These are phyloP conservation scores for Blastobotrys raffinosifermentans DNA, from an alignment of 1,139 yeast species.

Conservation along the genomic window DNA sequence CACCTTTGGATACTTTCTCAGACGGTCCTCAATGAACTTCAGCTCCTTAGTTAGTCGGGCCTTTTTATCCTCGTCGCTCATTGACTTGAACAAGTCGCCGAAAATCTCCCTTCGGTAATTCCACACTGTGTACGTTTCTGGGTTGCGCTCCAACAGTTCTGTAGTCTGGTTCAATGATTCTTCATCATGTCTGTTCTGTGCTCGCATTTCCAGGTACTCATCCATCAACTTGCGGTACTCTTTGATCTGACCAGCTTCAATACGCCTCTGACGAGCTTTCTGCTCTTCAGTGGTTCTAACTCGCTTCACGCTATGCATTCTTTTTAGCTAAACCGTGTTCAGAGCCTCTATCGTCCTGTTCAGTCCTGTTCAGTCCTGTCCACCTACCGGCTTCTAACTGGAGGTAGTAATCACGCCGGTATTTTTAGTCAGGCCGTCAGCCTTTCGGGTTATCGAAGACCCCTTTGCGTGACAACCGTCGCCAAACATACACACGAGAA, in stretches of 20 bases:
- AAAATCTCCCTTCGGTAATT: constrained; percentile 78
- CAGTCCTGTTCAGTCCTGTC: too few relatives aligned
- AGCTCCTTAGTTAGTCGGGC: constrained; percentile 54
- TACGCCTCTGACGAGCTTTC: constrained; percentile 32
- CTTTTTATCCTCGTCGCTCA: constrained; percentile 24
- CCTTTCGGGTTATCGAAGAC: background rate
- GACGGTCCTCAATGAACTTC: constrained; percentile 49
- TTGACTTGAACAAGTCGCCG: constrained; percentile 18
- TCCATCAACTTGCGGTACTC: constrained; percentile 46
- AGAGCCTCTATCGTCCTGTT: too few relatives aligned
- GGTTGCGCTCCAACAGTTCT: constrained; percentile 56
- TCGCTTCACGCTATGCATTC: constrained; percentile 67
- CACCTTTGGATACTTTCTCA: constrained; percentile 73
- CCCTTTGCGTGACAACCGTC: background rate
- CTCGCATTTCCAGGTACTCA: constrained; percentile 16
- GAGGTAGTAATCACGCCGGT: too few relatives aligned
- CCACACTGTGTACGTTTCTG: constrained; percentile 89
- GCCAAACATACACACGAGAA: background rate
- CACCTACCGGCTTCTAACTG: too few relatives aligned
- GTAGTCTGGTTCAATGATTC: constrained; percentile 51
- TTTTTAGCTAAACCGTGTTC: constrained; percentile 1
- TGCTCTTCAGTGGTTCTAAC: constrained; percentile 54
- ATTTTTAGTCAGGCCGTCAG: too few relatives aligned
- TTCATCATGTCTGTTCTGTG: constrained; percentile 29
- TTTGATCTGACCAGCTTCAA: constrained; percentile 54